Conservation (phyloP, 345 rosid genomes). For the Durio zibethinus region DNA sequence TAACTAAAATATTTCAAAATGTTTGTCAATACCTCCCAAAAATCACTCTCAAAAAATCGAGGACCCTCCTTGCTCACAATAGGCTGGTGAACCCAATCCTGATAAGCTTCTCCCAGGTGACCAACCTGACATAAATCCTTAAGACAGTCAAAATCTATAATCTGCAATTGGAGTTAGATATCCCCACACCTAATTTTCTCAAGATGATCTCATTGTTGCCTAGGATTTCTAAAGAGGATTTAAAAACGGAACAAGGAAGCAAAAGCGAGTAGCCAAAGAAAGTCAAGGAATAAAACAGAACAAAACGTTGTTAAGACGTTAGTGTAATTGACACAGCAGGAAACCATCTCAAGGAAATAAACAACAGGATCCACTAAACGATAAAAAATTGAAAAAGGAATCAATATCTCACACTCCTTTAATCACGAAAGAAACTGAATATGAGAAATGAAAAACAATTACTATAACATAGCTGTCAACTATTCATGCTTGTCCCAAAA, state of each 20-base stretch:
- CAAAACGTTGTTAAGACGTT: neutral
- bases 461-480: neutral
- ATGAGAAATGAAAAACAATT: neutral
- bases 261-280: neutral
- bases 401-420: neutral
- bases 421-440: neutral
- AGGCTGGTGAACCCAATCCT: constrained; percentile 99
- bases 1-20: neutral
- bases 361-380: neutral
- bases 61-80: constrained; percentile 90
- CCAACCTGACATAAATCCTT: constrained; percentile 64
- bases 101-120: constrained; percentile 90
- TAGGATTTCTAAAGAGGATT: neutral
- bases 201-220: neutral
- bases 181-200: neutral
- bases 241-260: neutral
- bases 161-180: neutral
- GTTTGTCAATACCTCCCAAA: constrained; percentile 66
- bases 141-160: constrained; percentile 11
- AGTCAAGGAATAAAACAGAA: neutral
- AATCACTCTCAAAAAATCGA: constrained; percentile 79
- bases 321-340: neutral
- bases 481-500: neutral
- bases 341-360: neutral
- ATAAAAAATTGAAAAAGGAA: neutral